These are phyloP conservation scores for Blastosporella zonata DNA, from an alignment of 1,284 basidiomycete species.

Conservation along the genomic window DNA sequence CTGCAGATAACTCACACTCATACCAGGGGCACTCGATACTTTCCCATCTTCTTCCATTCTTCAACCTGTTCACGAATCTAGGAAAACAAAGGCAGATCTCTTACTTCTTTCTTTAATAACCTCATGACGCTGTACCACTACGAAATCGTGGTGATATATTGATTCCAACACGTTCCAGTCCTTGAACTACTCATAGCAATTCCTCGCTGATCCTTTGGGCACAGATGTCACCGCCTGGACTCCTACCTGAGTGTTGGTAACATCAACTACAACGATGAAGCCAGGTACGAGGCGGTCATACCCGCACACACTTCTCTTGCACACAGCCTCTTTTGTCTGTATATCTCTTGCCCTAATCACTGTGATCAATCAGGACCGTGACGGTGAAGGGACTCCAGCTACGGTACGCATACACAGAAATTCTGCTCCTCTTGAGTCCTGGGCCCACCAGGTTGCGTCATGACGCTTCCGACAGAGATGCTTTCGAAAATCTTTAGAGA, in stretches of 20 bases:
- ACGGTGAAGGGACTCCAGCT: too few species aligned
- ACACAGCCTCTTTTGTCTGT: too few species aligned
- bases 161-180: slow-evolving; percentile 4
- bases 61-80: slow-evolving; percentile 1
- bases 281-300: background rate
- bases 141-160: slow-evolving; percentile 3
- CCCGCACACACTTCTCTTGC: too few species aligned
- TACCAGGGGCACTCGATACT: background rate
- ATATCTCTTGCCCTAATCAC: too few species aligned
- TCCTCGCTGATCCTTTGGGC: background rate
- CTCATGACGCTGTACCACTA: slow-evolving; percentile 4
- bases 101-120: slow-evolving; percentile 5
- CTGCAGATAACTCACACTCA: too few species aligned
- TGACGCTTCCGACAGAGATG: too few species aligned
- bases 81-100: slow-evolving; percentile 1
- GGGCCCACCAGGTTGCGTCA: too few species aligned
- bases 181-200: background rate
- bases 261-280: background rate
- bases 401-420: too few species aligned
- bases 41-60: too few species aligned
- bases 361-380: too few species aligned
- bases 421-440: too few species aligned
- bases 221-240: slow-evolving; percentile 2
- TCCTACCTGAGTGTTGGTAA: background rate
- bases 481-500: too few species aligned